Base-by-base conservation (phyloP, 2,329 filamentous ascomycete species). In the Domatiomyces globalis region DNA sequence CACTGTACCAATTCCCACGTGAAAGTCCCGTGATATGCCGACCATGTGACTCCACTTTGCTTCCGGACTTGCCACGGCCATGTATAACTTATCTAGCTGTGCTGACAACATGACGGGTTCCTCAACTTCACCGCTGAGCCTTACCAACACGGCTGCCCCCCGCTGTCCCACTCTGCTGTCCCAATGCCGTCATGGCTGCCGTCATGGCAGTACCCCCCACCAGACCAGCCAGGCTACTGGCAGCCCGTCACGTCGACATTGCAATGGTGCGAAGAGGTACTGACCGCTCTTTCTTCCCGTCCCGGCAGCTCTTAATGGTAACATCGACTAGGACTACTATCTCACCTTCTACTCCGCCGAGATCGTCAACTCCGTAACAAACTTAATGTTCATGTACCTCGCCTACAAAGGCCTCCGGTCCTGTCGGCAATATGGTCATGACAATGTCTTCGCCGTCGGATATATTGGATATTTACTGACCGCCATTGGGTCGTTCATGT, bases 241-340 rank as follows among this genome's bases (percentile, higher is more conserved):
- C 77, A 74, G 5, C 78, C 81, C 19, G 79, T 84, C 51, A 87
- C 83, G 1, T 81, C 80, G 7, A 87, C 83, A 0, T 62, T 87
- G 45, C 86, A 88, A 65, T 88, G 85, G 77, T 89, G 85, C 63
- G 85, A 88, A 73, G 85, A 87, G 74, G 82, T 81, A 65, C 55
- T 65, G 55, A 18, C 27, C 39, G n/a, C n/a, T 10, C 43, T 17
- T 33, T 22, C 5, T 5, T 42, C 17, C 17, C 9, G 2, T 15
- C 29, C 48, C 53, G 45, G 53, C 54, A 46, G 33, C 12, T 15
- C 33, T 15, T 39, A 39, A 39, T 39, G 10, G 15, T 39, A 10
- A 15, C 12, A 39, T 39, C 39, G 43, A 46, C 9, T 12, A 88
- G 78, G 84, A 87, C 57, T 85, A 85, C 67, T 84, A 84, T 71